A percentile compares a stretch with the other conserved stretches of the same genome.
Conservation (phyloP, 2,329 filamentous ascomycete genomes). For the Taxawa tesnikishii region DNA sequence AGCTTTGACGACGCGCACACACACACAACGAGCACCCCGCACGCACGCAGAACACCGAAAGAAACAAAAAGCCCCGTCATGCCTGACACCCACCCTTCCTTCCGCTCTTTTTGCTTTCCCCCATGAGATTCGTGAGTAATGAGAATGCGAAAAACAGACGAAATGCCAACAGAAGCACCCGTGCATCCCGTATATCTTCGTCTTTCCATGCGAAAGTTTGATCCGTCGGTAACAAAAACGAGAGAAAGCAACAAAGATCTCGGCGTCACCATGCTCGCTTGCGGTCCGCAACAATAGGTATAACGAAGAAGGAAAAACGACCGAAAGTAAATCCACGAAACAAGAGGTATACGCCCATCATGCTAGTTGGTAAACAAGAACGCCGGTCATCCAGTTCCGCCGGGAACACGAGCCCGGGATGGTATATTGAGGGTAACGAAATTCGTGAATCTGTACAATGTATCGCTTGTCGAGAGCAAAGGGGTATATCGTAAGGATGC, state of each 20-base stretch:
- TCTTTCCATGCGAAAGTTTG: background rate
- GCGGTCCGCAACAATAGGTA: conserved; percentile 1
- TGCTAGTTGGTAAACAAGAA: conserved; percentile 6
- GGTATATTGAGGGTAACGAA: conserved; percentile 7
- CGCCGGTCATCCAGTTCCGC: conserved; percentile 8
- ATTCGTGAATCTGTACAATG: conserved; percentile 11
- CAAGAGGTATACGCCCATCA: conserved; percentile 6
- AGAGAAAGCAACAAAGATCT: no score
- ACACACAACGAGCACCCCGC: background rate
- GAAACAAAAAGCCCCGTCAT: conserved; percentile 1
- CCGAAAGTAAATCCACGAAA: conserved; percentile 5
- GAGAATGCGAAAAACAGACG: background rate
- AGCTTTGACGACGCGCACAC: background rate
- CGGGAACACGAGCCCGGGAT: conserved; percentile 5
- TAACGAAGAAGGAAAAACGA: conserved; percentile 1
- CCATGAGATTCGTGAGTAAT: conserved; percentile 8
- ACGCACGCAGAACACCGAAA: no score
- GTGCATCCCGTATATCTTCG: background rate
- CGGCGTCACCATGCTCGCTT: conserved; percentile 6
- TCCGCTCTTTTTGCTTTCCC: conserved; percentile 6
- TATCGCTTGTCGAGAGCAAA: background rate
- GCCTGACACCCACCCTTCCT: background rate
- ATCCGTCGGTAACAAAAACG: background rate
- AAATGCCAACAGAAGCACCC: no score
- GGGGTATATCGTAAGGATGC: background rate